phyloP scores from a whole-genome alignment of 2,329 filamentous ascomycete species.

The Aspergillus tanneri region DNA sequence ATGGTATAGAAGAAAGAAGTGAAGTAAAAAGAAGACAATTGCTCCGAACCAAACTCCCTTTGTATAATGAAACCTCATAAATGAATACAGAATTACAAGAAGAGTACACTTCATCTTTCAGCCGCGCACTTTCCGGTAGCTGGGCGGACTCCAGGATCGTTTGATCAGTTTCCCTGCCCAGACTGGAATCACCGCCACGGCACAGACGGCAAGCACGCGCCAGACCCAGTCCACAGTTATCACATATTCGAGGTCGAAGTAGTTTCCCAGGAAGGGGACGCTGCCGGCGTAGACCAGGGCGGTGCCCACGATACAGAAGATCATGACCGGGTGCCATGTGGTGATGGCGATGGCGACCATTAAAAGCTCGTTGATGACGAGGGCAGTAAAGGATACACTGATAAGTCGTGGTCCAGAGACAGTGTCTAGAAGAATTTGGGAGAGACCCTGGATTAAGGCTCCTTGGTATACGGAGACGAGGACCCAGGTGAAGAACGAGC shows the following conservation, averaged over 20 bases:
- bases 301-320: slow-evolving; percentile 78
- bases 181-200: slow-evolving; percentile 79
- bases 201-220: slow-evolving; percentile 77
- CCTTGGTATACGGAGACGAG: slow-evolving; percentile 94
- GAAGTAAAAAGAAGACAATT: slow-evolving; percentile 5
- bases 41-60: not conserved
- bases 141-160: slow-evolving; percentile 83
- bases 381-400: slow-evolving; percentile 83
- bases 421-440: slow-evolving; percentile 80
- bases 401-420: slow-evolving; percentile 70
- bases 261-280: slow-evolving; percentile 82
- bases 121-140: slow-evolving; percentile 79
- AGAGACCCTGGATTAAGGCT: slow-evolving; percentile 89
- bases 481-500: slow-evolving; percentile 96
- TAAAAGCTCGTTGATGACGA: slow-evolving; percentile 89
- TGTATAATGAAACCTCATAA: too few relatives aligned
- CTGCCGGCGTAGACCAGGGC: slow-evolving; percentile 75
- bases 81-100: too few relatives aligned
- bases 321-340: slow-evolving; percentile 95
- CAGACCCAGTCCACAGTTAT: slow-evolving; percentile 80
- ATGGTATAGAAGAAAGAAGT: too few relatives aligned
- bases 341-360: slow-evolving; percentile 98
- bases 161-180: slow-evolving; percentile 84
- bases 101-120: slow-evolving; percentile 22
- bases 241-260: slow-evolving; percentile 82